Evolutionary conservation across 345 rosid species (phyloP).

Genomic region (Hevea brasiliensis): DNA sequence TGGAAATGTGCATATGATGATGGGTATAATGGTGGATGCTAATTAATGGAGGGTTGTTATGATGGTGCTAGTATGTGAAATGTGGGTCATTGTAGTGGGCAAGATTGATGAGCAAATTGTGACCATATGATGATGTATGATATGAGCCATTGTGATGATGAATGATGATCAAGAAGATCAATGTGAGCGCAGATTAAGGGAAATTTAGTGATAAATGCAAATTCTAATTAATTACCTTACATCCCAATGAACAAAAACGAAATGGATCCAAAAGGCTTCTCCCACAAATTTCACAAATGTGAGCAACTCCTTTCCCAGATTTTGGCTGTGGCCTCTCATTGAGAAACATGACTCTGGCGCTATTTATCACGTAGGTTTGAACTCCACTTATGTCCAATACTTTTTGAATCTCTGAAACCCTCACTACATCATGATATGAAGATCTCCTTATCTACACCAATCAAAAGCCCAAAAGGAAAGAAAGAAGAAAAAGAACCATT

Average conservation of each 20-base stretch:
- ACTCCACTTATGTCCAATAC: slow-evolving; percentile 73
- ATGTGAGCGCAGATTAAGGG: background rate
- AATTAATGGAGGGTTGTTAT: slow-evolving; percentile 32
- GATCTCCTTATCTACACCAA: slow-evolving; percentile 69
- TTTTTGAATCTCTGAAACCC: slow-evolving; percentile 76
- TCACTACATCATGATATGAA: slow-evolving; percentile 88
- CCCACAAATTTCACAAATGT: slow-evolving; percentile 73
- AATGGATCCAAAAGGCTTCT: slow-evolving; percentile 80
- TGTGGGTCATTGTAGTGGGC: slow-evolving; percentile 23
- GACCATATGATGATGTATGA: slow-evolving; percentile 25
- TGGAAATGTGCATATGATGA: background rate
- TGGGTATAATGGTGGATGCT: background rate
- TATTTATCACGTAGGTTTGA: slow-evolving; percentile 89
- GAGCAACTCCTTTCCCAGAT: slow-evolving; percentile 52
- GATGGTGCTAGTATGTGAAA: slow-evolving; percentile 33
- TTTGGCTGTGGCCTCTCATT: slow-evolving; percentile 84
- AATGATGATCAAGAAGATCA: background rate
- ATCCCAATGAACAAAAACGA: slow-evolving; percentile 93
- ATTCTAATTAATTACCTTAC: slow-evolving; percentile 54
- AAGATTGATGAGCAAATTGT: slow-evolving; percentile 15
- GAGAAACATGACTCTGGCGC: slow-evolving; percentile 76
- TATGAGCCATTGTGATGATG: background rate
- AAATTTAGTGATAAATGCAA: background rate
- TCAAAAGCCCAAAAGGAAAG: background rate
- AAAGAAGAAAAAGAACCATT: background rate